Evolutionary conservation across 2,329 filamentous ascomycete species (phyloP).

Genomic region (Diaporthe aspalathi): DNA sequence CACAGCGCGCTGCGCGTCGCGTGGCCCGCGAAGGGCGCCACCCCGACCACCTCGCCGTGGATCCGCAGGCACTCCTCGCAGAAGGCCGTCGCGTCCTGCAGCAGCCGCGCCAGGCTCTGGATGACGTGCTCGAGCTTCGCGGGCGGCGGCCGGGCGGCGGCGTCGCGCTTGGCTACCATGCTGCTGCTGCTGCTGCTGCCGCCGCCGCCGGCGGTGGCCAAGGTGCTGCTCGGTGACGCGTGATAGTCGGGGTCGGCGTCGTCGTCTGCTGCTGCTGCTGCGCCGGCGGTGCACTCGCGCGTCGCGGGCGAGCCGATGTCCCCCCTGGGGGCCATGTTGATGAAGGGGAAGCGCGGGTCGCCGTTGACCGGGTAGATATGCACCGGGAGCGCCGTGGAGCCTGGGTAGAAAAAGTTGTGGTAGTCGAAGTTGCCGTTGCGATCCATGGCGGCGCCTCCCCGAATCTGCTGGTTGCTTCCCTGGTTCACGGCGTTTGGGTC

Average conservation of each 20-base stretch:
- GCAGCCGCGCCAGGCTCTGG: slow-evolving; percentile 24
- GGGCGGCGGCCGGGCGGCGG: neutral
- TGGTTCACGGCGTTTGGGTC: neutral
- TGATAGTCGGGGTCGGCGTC: slow-evolving; percentile 2
- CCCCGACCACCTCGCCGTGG: slow-evolving; percentile 52
- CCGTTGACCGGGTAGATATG: slow-evolving; percentile 20
- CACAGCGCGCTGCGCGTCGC: slow-evolving; percentile 35
- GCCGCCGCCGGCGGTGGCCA: neutral
- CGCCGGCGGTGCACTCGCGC: neutral
- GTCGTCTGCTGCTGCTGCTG: neutral
- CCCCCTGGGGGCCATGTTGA: neutral
- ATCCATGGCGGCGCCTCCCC: slow-evolving; percentile 9
- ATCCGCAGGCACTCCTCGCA: slow-evolving; percentile 43
- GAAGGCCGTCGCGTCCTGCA: slow-evolving; percentile 31
- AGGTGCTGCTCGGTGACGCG: neutral
- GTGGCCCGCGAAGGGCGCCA: slow-evolving; percentile 45
- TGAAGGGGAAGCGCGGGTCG: slow-evolving; percentile 30
- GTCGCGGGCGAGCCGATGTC: neutral
- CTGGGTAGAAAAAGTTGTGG: slow-evolving; percentile 28
- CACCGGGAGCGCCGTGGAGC: slow-evolving; percentile 12
- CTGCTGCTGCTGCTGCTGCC: neutral
- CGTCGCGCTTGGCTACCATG: slow-evolving; percentile 13
- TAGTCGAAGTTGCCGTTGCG: slow-evolving; percentile 27
- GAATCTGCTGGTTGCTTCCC: too few species aligned
- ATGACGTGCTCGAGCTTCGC: slow-evolving; percentile 19